These are phyloP conservation scores for Blepharisma japonicum DNA, from an alignment of 73 alveolate species.

Conservation along the genomic window DNA sequence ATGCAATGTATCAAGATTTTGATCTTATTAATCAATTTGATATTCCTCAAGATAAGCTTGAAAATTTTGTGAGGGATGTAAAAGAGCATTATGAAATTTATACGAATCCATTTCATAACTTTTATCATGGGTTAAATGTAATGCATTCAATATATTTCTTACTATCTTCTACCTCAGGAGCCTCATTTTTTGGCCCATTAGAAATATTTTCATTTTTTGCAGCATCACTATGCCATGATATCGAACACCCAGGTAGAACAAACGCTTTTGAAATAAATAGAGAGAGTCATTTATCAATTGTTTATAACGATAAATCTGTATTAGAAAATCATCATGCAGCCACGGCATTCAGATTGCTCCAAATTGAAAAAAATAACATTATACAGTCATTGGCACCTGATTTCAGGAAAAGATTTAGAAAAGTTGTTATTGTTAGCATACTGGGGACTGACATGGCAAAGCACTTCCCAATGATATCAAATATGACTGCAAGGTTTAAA, in stretches of 20 bases:
- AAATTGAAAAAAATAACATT: constrained; percentile 36
- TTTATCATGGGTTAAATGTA: not conserved
- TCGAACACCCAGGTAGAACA: constrained; percentile 75
- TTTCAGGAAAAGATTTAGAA: constrained; percentile 52
- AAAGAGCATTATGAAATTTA: not conserved
- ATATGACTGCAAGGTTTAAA: not conserved
- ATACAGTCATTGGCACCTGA: constrained; percentile 46
- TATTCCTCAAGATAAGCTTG: not conserved
- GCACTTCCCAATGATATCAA: constrained; percentile 31
- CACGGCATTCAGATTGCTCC: constrained; percentile 68
- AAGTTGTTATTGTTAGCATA: constrained; percentile 60
- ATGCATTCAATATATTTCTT: not conserved
- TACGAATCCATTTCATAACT: not conserved
- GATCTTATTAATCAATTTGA: not conserved
- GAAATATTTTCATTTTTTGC: not conserved
- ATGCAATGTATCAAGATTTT: not conserved
- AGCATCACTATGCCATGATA: constrained; percentile 74
- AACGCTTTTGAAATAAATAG: constrained; percentile 68
- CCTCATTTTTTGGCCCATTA: not conserved
- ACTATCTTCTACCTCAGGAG: not conserved
- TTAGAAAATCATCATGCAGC: constrained; percentile 90
- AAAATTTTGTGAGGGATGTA: not conserved
- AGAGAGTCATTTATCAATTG: constrained; percentile 61
- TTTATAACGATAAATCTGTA: constrained; percentile 84
- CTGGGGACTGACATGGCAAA: constrained; percentile 53